Evolutionary conservation across 371 early-diverging fungal species (phyloP).

Genomic region (Phascolomyces articulosus): DNA sequence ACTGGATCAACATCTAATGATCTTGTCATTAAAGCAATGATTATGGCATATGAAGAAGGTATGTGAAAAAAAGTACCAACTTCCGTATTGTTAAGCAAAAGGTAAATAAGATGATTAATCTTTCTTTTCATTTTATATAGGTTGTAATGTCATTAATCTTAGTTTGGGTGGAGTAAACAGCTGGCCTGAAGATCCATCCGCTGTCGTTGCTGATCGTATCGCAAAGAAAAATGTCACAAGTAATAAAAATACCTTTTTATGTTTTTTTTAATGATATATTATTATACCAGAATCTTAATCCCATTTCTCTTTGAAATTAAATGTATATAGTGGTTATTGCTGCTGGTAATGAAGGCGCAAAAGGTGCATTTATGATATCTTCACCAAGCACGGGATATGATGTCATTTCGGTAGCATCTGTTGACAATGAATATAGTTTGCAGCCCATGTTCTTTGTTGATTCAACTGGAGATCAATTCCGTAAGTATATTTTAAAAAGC

Average conservation of each 20-base stretch:
- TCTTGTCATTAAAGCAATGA: constrained; percentile 68
- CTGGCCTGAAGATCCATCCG: constrained; percentile 60
- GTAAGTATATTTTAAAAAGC: too few relatives aligned
- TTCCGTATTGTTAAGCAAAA: too few relatives aligned
- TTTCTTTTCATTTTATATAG: constrained; percentile 10
- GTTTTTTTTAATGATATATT: too few relatives aligned
- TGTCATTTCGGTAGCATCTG: constrained; percentile 65
- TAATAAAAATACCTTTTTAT: too few relatives aligned
- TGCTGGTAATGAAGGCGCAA: constrained; percentile 65
- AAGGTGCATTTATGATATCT: constrained; percentile 54
- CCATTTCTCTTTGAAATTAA: too few relatives aligned
- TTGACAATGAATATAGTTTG: constrained; percentile 52
- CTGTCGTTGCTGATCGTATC: constrained; percentile 56
- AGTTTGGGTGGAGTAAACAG: constrained; percentile 70
- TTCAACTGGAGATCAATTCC: constrained; percentile 13
- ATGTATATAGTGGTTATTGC: constrained; percentile 54
- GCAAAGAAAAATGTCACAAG: constrained; percentile 33
- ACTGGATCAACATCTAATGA: constrained; percentile 63
- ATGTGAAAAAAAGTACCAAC: constrained; percentile 27
- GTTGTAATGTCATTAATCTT: constrained; percentile 69
- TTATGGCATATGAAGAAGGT: constrained; percentile 65
- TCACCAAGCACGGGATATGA: constrained; percentile 57
- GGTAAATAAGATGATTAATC: background rate
- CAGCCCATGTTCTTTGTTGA: constrained; percentile 18
- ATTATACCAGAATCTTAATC: too few relatives aligned